phyloP scores from a whole-genome alignment of 1,284 basidiomycete species.

The Ustanciosporium gigantosporum region DNA sequence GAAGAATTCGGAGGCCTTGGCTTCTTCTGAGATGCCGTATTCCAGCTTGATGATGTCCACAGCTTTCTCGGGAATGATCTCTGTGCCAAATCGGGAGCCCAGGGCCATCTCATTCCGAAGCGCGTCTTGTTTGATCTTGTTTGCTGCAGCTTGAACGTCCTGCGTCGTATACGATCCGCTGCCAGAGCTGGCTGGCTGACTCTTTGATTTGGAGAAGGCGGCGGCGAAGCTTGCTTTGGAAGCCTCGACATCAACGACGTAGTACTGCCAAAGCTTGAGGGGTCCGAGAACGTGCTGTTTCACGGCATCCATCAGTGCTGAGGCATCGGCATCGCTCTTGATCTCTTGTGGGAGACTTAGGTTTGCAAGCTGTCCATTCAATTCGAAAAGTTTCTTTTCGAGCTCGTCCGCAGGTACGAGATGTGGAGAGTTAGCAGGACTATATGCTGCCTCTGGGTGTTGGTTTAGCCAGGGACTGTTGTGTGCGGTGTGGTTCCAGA shows the following conservation, averaged over 20 bases:
- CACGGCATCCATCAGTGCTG: constrained; percentile 41
- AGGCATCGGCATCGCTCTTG: constrained; percentile 36
- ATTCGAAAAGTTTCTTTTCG: constrained; percentile 41
- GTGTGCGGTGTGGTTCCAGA: constrained; percentile 54
- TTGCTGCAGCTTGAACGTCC: constrained; percentile 17
- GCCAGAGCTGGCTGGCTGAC: background rate
- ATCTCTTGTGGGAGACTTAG: constrained; percentile 39
- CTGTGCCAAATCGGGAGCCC: constrained; percentile 36
- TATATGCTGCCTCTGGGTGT: constrained; percentile 54
- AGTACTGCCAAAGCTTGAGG: constrained; percentile 55
- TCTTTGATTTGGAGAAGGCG: constrained; percentile 8
- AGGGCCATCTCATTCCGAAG: constrained; percentile 45
- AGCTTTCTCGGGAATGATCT: constrained; percentile 30
- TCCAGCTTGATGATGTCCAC: constrained; percentile 24
- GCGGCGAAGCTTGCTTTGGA: constrained; percentile 24
- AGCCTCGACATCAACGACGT: constrained; percentile 44
- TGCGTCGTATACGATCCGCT: background rate
- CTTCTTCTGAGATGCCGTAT: constrained; percentile 10
- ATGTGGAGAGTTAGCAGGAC: constrained; percentile 52
- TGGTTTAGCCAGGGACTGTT: constrained; percentile 54
- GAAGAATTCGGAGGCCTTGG: constrained; percentile 23
- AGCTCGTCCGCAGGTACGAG: constrained; percentile 54
- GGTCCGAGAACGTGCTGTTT: constrained; percentile 38
- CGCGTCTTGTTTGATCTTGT: constrained; percentile 25
- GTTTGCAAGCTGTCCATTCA: constrained; percentile 24